phyloP scores from a whole-genome alignment of 2,329 filamentous ascomycete genomes.

The Volutella citrinella region DNA sequence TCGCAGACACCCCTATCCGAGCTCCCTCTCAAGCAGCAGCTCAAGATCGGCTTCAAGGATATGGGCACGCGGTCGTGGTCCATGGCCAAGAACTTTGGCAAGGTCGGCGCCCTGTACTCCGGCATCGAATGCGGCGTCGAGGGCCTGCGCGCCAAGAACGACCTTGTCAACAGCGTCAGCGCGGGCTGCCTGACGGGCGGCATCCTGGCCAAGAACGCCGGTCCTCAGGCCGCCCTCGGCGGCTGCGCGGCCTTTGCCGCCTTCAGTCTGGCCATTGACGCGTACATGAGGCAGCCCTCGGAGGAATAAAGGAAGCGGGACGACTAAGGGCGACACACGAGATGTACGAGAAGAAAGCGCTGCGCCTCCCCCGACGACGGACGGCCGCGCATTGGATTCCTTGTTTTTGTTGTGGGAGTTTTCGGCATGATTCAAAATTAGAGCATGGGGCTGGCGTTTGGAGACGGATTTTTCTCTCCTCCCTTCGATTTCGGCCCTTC shows the following conservation, averaged over 20 bases:
- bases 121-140: constrained; percentile 97
- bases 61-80: constrained; percentile 84
- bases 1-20: constrained; percentile 43
- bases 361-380: no score
- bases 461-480: constrained; percentile 25
- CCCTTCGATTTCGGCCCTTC: constrained; percentile 20
- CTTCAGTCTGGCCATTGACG: constrained; percentile 88
- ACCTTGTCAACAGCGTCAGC: constrained; percentile 80
- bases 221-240: constrained; percentile 81
- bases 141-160: constrained; percentile 88
- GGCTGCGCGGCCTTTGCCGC: constrained; percentile 93
- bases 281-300: constrained; percentile 78
- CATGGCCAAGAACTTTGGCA: constrained; percentile 91
- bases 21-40: constrained; percentile 82
- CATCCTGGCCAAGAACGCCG: constrained; percentile 79
- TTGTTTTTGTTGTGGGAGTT: constrained; percentile 24
- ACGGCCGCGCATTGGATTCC: no score
- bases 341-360: constrained; percentile 13
- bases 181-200: constrained; percentile 91
- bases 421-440: constrained; percentile 23
- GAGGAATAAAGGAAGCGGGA: constrained; percentile 43
- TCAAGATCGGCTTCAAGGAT: constrained; percentile 84
- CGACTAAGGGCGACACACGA: constrained; percentile 9
- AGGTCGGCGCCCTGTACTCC: constrained; percentile 85
- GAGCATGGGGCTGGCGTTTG: constrained; percentile 33